Evolutionary conservation across 2,329 filamentous ascomycete genomes (phyloP).

Genomic region (Verticillium dahliae): DNA sequence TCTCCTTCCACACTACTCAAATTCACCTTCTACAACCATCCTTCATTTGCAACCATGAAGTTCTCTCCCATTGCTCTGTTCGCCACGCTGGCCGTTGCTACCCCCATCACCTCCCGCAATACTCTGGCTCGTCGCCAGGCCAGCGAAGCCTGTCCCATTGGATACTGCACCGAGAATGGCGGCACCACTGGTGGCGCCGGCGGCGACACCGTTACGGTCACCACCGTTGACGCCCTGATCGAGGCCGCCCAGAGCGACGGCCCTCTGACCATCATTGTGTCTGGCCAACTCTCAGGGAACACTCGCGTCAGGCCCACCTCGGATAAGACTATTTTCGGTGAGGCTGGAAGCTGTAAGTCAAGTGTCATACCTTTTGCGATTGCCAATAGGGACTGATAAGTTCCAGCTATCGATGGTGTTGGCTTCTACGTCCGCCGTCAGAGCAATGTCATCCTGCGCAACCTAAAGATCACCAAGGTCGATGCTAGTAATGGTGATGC

Average conservation of each 20-base stretch:
- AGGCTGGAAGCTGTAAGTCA: slow-evolving; percentile 13
- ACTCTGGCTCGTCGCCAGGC: slow-evolving; percentile 10
- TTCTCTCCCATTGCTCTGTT: slow-evolving; percentile 8
- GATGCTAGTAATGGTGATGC: slow-evolving; percentile 48
- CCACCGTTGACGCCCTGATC: slow-evolving; percentile 16
- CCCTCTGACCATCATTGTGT: slow-evolving; percentile 21
- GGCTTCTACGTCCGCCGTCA: slow-evolving; percentile 43
- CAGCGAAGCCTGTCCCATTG: slow-evolving; percentile 15
- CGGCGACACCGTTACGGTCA: slow-evolving; percentile 21
- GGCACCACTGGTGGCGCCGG: slow-evolving; percentile 22
- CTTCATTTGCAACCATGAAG: slow-evolving; percentile 6
- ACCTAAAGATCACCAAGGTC: slow-evolving; percentile 41
- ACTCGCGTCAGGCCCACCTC: slow-evolving; percentile 19
- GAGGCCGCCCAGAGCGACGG: slow-evolving; percentile 17
- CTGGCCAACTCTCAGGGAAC: slow-evolving; percentile 18
- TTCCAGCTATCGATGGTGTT: slow-evolving; percentile 28
- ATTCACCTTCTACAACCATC: neutral
- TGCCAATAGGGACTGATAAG: accelerated
- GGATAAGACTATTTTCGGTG: slow-evolving; percentile 34
- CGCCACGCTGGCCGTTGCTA: slow-evolving; percentile 8
- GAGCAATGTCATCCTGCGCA: slow-evolving; percentile 51
- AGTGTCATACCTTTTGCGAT: no score
- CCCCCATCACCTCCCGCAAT: slow-evolving; percentile 8
- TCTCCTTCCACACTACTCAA: neutral
- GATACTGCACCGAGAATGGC: slow-evolving; percentile 23